Base-by-base conservation (phyloP, 2,329 filamentous ascomycete genomes). In the Epichloe sibirici region DNA sequence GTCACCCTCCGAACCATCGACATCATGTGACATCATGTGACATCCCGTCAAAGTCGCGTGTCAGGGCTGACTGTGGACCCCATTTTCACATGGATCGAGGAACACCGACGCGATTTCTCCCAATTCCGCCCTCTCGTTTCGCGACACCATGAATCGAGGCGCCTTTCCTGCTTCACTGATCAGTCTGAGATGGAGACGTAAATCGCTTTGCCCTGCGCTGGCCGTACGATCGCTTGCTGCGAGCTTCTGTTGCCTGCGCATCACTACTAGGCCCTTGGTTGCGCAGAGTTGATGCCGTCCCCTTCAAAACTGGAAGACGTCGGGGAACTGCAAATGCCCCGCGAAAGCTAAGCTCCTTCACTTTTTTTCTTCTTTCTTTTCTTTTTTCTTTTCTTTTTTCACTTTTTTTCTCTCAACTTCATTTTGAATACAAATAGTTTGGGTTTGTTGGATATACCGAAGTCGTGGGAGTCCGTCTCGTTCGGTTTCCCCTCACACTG, bases 1-100 rank as follows among this genome's bases (percentile, higher is more conserved):
- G 23, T 23, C 23, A 23, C 3, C 23, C 23, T 4, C 23, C 25
- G 25, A 28, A 28, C 25, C 25, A 7, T 28, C 25, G 25, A 28
- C 25, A 28, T 28, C 28, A 31, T 31, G 31, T 31, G 31, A 12
- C 2, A 7, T 3, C 66, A 69, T 57, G 65, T 69, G 67, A 69
- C 51, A 53, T 54, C 61, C 58, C 51, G 65, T 64, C 56, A 57
- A 37, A 42, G 53, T 64, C 64, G 64, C 57, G 64, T 60, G 49
- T 21, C 51, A 42, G 34, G 31, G 3, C 45, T 46, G 45, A 44
- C 47, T 28, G 38, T 28, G 28, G 31, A 34, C 17, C 42, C 48
- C 51, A 17, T 44, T 40, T 42, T 23, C 23, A 23, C 44, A 31
- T 15, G 21, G 31, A 3, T 28, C 12, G 51, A 28, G 25, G 23